These are phyloP conservation scores for Suillus discolor DNA, from an alignment of 768 basidiomycete genomes.

Conservation along the genomic window DNA sequence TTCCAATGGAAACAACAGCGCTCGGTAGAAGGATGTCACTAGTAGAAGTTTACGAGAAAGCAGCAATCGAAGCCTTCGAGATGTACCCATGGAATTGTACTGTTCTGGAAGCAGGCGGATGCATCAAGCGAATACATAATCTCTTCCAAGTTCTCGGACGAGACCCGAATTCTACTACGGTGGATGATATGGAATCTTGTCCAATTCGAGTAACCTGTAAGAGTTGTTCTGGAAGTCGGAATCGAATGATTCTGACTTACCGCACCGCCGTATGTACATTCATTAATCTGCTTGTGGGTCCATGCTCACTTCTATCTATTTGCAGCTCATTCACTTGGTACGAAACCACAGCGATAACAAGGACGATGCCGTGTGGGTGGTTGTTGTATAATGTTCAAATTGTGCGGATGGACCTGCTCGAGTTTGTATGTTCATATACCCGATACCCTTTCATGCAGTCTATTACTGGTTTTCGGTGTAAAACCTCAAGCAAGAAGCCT, in stretches of 20 bases:
- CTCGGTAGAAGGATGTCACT: neutral
- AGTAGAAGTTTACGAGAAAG: conserved; percentile 1
- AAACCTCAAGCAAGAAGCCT: neutral
- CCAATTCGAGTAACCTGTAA: conserved; percentile 3
- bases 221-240: conserved; percentile 6
- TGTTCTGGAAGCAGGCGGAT: conserved; percentile 3
- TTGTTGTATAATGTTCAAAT: neutral
- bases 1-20: conserved; percentile 1
- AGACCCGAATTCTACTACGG: neutral
- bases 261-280: neutral
- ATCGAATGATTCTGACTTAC: conserved; percentile 2
- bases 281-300: neutral
- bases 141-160: neutral
- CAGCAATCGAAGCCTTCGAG: conserved; percentile 1
- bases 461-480: neutral
- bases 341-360: conserved; percentile 1
- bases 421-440: neutral
- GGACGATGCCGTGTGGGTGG: neutral
- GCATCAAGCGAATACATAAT: neutral
- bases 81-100: neutral
- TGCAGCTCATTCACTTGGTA: conserved; percentile 2
- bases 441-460: neutral
- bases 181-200: neutral
- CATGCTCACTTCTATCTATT: neutral
- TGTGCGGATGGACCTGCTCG: neutral